Conservation (phyloP, 352 stramenopile genomes). For the Aphanomyces euteiches region DNA sequence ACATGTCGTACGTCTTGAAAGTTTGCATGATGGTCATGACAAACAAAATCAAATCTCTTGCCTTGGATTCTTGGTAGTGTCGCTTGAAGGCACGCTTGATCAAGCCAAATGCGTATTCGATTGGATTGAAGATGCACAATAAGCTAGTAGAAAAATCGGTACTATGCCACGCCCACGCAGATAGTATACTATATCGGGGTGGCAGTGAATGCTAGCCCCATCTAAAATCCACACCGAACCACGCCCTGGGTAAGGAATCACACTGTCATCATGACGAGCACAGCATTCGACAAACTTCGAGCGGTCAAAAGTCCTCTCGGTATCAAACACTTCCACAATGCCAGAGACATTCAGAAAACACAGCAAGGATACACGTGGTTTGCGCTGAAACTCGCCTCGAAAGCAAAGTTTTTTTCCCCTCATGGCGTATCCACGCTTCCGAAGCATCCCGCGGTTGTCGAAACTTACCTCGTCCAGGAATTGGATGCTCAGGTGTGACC, state of each 20-base stretch:
- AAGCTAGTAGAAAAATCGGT: slow-evolving; percentile 34
- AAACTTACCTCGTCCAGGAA: slow-evolving; percentile 40
- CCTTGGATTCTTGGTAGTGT: background rate
- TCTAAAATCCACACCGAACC: slow-evolving; percentile 41
- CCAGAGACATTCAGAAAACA: slow-evolving; percentile 33
- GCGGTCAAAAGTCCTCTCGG: slow-evolving; percentile 36
- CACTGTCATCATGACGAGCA: slow-evolving; percentile 26
- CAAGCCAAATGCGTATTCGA: slow-evolving; percentile 37
- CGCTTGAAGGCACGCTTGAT: slow-evolving; percentile 1
- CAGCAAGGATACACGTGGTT: slow-evolving; percentile 35
- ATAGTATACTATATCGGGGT: slow-evolving; percentile 40
- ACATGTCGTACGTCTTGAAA: slow-evolving; percentile 29
- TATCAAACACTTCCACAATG: slow-evolving; percentile 37
- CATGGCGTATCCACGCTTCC: slow-evolving; percentile 33
- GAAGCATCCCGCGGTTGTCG: slow-evolving; percentile 38
- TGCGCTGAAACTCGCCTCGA: slow-evolving; percentile 34
- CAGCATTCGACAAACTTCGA: slow-evolving; percentile 34
- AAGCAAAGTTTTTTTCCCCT: slow-evolving; percentile 33
- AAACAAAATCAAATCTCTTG: background rate
- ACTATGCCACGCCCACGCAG: slow-evolving; percentile 34
- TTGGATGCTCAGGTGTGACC: slow-evolving; percentile 25
- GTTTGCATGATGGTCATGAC: background rate
- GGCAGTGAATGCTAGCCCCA: slow-evolving; percentile 33
- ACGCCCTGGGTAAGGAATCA: slow-evolving; percentile 29
- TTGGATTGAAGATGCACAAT: slow-evolving; percentile 40